Conservation (phyloP, 2,329 filamentous ascomycete genomes). For the Fusarium mexicanum region DNA sequence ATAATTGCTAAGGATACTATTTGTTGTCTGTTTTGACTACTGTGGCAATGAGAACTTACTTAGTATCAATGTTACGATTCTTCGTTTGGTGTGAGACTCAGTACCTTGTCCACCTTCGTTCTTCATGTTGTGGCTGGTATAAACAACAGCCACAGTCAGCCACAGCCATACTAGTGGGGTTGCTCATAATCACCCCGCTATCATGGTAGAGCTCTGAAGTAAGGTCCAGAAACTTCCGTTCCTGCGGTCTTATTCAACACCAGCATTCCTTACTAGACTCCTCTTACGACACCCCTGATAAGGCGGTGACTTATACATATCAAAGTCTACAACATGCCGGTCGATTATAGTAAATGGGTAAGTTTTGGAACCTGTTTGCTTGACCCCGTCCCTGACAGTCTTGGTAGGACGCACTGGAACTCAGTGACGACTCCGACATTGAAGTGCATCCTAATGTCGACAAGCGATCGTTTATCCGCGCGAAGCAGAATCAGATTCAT, state of each 20-base stretch:
- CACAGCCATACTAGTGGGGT: conserved; percentile 37
- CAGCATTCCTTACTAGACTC: neutral
- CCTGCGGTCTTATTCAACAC: neutral
- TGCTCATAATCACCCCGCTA: conserved; percentile 36
- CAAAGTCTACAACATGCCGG: conserved; percentile 53
- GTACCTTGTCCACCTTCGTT: neutral
- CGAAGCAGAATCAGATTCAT: conserved; percentile 97
- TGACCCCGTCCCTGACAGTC: conserved; percentile 7
- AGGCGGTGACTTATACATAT: neutral
- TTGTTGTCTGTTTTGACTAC: neutral
- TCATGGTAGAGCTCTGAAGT: conserved; percentile 37
- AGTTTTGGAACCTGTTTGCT: conserved; percentile 31
- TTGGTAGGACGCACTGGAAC: conserved; percentile 83
- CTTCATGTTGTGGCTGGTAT: neutral
- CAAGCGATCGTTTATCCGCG: conserved; percentile 97
- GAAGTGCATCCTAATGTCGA: conserved; percentile 99
- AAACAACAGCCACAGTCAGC: neutral
- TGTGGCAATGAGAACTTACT: neutral
- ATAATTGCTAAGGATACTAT: conserved; percentile 15
- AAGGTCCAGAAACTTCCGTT: conserved; percentile 43
- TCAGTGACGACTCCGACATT: conserved; percentile 97
- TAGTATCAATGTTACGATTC: neutral
- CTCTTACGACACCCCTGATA: neutral
- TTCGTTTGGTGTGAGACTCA: neutral
- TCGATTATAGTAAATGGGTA: conserved; percentile 77